A percentile compares a stretch with the other conserved stretches of the same genome.
Evolutionary conservation across 371 early-diverging fungal genomes (phyloP).

Genomic region (Zychaea mexicana): DNA sequence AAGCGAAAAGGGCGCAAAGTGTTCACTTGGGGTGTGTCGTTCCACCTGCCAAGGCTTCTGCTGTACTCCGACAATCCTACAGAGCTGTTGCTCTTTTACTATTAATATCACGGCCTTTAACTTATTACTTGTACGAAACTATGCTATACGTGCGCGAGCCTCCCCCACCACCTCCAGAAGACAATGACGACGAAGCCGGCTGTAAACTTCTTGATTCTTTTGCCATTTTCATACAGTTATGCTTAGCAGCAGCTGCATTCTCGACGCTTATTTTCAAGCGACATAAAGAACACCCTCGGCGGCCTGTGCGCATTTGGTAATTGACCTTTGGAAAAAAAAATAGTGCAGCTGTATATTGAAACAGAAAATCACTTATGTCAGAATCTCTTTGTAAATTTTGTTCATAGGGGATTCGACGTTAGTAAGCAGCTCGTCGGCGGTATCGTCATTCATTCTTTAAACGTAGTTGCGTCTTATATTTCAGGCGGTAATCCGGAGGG

Average conservation of each 20-base stretch:
- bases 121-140: not conserved
- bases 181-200: slow-evolving; percentile 36
- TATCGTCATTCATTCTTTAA: slow-evolving; percentile 63
- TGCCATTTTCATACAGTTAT: slow-evolving; percentile 65
- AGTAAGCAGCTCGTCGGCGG: slow-evolving; percentile 70
- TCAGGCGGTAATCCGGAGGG: slow-evolving; percentile 53
- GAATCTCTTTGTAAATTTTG: too few relatives aligned
- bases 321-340: not conserved
- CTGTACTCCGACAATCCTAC: not conserved
- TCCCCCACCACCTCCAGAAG: too few relatives aligned
- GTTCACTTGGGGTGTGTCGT: too few relatives aligned
- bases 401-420: slow-evolving; percentile 62
- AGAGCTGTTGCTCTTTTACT: not conserved
- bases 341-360: not conserved
- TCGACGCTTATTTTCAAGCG: slow-evolving; percentile 67
- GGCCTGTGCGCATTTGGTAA: slow-evolving; percentile 68
- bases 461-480: slow-evolving; percentile 61
- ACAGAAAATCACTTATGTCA: too few relatives aligned
- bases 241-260: slow-evolving; percentile 63
- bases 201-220: slow-evolving; percentile 65
- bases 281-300: slow-evolving; percentile 60
- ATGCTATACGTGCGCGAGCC: not conserved
- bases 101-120: not conserved
- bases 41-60: too few relatives aligned
- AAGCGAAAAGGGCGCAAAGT: too few relatives aligned